Evolutionary conservation across 1,139 yeast genomes (phyloP).

Genomic region (Candida glucosophila): DNA sequence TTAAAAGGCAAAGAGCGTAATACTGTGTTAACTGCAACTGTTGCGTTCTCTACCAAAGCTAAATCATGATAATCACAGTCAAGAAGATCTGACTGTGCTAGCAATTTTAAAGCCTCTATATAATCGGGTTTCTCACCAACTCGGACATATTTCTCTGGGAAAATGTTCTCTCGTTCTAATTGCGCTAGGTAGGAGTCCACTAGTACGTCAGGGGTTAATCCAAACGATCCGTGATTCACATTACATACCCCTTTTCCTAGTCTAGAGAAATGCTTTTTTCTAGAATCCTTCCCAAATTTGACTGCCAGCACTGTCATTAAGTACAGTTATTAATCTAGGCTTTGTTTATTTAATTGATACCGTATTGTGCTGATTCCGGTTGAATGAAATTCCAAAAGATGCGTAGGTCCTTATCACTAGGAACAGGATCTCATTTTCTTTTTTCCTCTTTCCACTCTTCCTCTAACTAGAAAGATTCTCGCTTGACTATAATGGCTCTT

Average conservation of each 20-base stretch:
- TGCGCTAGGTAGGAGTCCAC: conserved; percentile 16
- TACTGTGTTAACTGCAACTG: conserved; percentile 52
- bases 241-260: conserved; percentile 28
- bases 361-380: no score
- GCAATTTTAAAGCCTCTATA: conserved; percentile 17
- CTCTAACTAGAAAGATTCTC: no score
- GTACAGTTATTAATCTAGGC: no score
- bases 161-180: conserved; percentile 12
- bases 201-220: conserved; percentile 38
- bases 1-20: conserved; percentile 46
- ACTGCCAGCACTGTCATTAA: conserved; percentile 2
- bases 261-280: conserved; percentile 34
- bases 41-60: conserved; percentile 51
- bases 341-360: no score
- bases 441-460: no score
- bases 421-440: no score
- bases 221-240: conserved; percentile 51
- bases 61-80: conserved; percentile 36
- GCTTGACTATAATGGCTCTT: no score
- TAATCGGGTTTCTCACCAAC: conserved; percentile 15
- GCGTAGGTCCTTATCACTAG: no score
- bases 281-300: conserved; percentile 45
- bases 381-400: no score
- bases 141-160: conserved; percentile 35
- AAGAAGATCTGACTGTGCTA: conserved; percentile 28